Evolutionary conservation across 148 eudicot species (phyloP).

Genomic region (Nepenthes gracilis): DNA sequence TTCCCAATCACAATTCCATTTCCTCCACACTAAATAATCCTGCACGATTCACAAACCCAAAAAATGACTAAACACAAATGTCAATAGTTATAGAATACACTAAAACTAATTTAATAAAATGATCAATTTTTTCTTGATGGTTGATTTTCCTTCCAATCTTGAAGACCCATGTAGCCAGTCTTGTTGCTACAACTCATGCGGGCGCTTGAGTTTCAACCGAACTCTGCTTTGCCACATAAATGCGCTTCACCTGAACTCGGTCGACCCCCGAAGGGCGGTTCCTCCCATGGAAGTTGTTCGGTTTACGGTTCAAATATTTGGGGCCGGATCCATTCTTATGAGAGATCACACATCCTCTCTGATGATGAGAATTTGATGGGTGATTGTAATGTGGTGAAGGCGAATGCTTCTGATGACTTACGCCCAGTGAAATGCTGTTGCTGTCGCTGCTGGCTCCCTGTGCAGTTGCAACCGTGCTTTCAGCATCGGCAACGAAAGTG

Average conservation of each 20-base stretch:
- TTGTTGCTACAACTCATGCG: background rate
- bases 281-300: conserved; percentile 58
- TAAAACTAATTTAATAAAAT: no score
- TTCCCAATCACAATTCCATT: no score
- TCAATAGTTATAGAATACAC: no score
- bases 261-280: conserved; percentile 49
- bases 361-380: conserved; percentile 8
- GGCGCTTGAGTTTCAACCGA: conserved; percentile 10
- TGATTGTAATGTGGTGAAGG: conserved; percentile 20
- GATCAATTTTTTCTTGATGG: no score
- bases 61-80: no score
- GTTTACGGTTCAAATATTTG: conserved; percentile 63
- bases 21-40: no score
- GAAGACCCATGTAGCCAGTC: no score
- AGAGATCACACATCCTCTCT: conserved; percentile 16
- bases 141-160: no score
- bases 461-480: conserved; percentile 5
- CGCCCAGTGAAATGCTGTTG: conserved; percentile 1
- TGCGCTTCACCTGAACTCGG: conserved; percentile 68
- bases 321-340: conserved; percentile 41
- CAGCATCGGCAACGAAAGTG: background rate
- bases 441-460: conserved; percentile 8
- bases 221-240: conserved; percentile 85
- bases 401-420: conserved; percentile 30
- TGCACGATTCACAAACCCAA: no score